Base-by-base conservation (phyloP, 2,329 filamentous ascomycete genomes). In the Lecanicillium sp. region DNA sequence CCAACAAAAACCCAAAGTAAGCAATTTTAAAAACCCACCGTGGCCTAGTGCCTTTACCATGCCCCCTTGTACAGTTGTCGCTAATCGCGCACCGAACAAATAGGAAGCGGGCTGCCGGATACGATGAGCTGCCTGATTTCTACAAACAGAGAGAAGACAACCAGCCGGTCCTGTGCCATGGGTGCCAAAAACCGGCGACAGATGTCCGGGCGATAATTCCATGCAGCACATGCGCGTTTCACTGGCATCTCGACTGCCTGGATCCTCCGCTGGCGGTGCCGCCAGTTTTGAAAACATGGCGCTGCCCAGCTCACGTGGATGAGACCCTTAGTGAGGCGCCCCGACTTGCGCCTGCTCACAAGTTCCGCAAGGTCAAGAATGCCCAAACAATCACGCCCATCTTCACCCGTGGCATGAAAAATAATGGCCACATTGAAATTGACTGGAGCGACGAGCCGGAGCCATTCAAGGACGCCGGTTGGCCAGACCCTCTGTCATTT, bases 171-270 rank as follows among this genome's bases (percentile, higher is more conserved):
- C 66, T 94, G 36, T 97, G 90, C 64, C 79, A 83, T 55, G 66
- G 68, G 32, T 97, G 90, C 63, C 74, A 84, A 47, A 71, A 72
- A 51, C 73, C 81, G 19, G 76, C 81, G 33, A 66, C 74, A 15
- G 61, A 66, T 46, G 50, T 57, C 28, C 78, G 84, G 18, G 77
- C 82, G 48, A 88, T 97, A 51, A 83, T 96, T 49, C 79, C 84
- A 33, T 98, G 90, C 66, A 88, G 88, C 59, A 77, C 74, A 52
- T 98, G 90, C 61, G 71, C 77, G 11, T 72, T 87, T 25, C 74
- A 81, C 54, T 98, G 89, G 84, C 92, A 98, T 64, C 69, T 95
- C 37, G 90, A 97, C 60, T 98, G 92, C 61, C 68, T 94, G 13
- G 81, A 94, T 55, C 86, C 87, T 19, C 89, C 90, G 25, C 65